Evolutionary conservation across 805 yeast genomes (phyloP), one percentile per base, ranked within the genome.

Genomic region (Cyberlindnera lachancei): DNA sequence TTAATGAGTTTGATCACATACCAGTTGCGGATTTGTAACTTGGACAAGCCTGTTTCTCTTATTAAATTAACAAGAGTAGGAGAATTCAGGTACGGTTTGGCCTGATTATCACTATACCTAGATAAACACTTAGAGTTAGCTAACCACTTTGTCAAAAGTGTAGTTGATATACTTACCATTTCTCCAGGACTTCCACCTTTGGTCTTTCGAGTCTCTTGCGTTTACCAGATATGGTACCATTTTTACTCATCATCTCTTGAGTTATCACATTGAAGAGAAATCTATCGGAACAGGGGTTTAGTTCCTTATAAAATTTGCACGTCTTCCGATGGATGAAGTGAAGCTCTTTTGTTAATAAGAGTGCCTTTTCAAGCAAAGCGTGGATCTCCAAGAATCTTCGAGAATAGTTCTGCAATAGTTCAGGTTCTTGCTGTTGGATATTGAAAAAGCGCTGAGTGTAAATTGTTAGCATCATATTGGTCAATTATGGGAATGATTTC

Each of bases 221-320:
- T 17, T 27, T 27, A 3, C 20, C 21, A 9, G 18, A 21, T 15
- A 18, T 18, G 12, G 21, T 27, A 12, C 29, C 29, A 18, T 27
- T 27, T 13, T 27, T 14, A 11, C 15, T 27, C 29, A 27, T 18
- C 29, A 27, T 27, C 7, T 27, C 29, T 18, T 27, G 29, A 13
- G 29, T 27, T 3, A 27, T 23, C 6, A 27, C 29, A 5, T 27
- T 27, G 22, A 27, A 27, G 5, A 27, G 21, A 7, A 27, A 17
- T 9, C 15, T 15, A 12, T 16, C 21, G 11, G 15, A n/a, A 6
- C 15, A 10, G 9, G 12, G 7, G 4, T 27, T 15, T 18, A 18
- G n/a, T 27, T 17, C 15, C 3, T n/a, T 18, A 7, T 12, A 27
- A 14, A 27, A 27, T 5, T 18, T 15, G 14, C 18, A n/a, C 5